A percentile compares a stretch with the other conserved stretches of the same genome.
These are phyloP conservation scores for Xylariaceae sp. DNA, from an alignment of 2,329 filamentous ascomycete genomes.

Conservation along the genomic window DNA sequence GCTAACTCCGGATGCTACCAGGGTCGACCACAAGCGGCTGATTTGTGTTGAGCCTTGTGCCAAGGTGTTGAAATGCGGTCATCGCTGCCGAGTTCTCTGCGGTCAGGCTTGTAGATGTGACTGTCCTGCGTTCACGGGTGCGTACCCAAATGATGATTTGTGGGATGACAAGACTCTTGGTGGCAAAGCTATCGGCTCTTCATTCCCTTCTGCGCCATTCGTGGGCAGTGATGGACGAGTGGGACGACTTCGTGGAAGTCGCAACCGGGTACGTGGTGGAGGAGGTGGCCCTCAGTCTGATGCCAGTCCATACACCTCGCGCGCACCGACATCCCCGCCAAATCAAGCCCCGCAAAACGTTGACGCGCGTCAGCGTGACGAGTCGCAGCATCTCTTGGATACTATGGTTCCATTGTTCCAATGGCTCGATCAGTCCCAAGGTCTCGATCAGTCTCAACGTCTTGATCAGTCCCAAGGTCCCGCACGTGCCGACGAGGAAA, in stretches of 20 bases:
- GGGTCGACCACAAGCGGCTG: constrained; percentile 24
- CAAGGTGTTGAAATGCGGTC: constrained; percentile 22
- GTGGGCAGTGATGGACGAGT: constrained; percentile 4
- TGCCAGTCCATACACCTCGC: neutral
- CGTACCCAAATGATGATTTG: constrained; percentile 22
- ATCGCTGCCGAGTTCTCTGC: constrained; percentile 26
- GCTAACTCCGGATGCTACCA: constrained; percentile 12
- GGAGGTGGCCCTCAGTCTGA: constrained; percentile 8
- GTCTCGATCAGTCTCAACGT: neutral
- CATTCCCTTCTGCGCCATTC: constrained; percentile 9
- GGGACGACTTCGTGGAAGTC: constrained; percentile 4
- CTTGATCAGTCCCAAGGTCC: neutral
- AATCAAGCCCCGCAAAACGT: constrained; percentile 14
- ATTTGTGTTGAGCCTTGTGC: constrained; percentile 27
- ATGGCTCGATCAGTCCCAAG: no score
- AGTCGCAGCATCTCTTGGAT: no score
- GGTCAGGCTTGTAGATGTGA: constrained; percentile 25
- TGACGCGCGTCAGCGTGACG: constrained; percentile 20
- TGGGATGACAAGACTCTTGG: constrained; percentile 5
- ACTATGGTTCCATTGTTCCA: no score
- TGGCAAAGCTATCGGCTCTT: neutral
- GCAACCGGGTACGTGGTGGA: neutral
- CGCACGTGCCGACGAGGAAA: neutral
- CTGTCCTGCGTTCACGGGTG: constrained; percentile 23
- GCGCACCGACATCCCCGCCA: no score